Conservation (phyloP, 345 rosid genomes). For the Murraya paniculata region DNA sequence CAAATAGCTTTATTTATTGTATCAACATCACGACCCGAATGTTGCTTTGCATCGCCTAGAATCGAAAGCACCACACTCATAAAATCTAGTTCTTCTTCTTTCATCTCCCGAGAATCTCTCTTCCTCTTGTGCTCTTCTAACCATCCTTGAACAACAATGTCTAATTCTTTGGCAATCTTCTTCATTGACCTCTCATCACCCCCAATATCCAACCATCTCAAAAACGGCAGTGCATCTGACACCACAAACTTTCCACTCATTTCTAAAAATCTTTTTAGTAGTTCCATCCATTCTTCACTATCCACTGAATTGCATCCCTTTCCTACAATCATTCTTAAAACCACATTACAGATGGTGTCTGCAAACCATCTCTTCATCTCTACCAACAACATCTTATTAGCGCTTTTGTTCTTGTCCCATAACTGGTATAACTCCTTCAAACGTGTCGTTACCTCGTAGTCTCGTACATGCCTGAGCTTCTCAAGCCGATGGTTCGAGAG, state of each 20-base stretch:
- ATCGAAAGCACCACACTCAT: constrained; percentile 24
- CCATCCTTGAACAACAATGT: constrained; percentile 25
- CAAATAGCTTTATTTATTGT: not conserved
- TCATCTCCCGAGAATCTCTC: not conserved
- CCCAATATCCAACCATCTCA: constrained; percentile 35
- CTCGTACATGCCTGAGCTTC: not conserved
- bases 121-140: constrained; percentile 39
- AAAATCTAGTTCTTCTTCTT: constrained; percentile 27
- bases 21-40: too few relatives aligned
- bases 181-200: constrained; percentile 32
- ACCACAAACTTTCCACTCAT: constrained; percentile 20
- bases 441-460: not conserved
- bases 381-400: not conserved
- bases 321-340: constrained; percentile 21
- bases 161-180: constrained; percentile 22
- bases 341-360: constrained; percentile 23
- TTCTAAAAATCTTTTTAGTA: constrained; percentile 6
- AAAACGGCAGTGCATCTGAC: constrained; percentile 31
- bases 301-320: constrained; percentile 9
- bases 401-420: not conserved
- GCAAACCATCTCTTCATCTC: constrained; percentile 37
- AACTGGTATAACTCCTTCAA: not conserved
- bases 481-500: not conserved
- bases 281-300: constrained; percentile 7
- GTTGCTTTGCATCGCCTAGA: not conserved